Conservation (phyloP, 805 yeast genomes). For the Ogataea ramenticola region DNA sequence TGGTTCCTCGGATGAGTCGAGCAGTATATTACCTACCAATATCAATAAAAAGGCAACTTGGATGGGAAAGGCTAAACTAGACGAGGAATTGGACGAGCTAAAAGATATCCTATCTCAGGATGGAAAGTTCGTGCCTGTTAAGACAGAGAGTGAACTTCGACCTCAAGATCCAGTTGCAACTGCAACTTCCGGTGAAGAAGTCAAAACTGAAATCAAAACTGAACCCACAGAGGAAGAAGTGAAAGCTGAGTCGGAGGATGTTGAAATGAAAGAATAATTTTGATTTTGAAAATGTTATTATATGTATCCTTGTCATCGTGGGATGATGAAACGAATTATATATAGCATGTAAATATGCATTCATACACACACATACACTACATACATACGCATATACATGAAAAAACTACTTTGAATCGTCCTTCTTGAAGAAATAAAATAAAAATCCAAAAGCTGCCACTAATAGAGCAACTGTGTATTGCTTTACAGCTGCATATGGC, state of each 20-base stretch:
- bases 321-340: not conserved
- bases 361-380: no score
- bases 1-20: slow-evolving; percentile 29
- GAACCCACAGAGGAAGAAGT: slow-evolving; percentile 2
- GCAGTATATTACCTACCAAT: slow-evolving; percentile 54
- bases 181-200: no score
- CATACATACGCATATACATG: no score
- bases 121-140: not conserved
- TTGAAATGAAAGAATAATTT: not conserved
- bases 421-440: not conserved
- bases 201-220: not conserved
- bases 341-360: no score
- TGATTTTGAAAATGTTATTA: no score
- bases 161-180: no score
- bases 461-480: not conserved
- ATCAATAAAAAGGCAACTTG: slow-evolving; percentile 66
- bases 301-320: not conserved
- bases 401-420: no score
- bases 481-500: not conserved
- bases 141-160: no score
- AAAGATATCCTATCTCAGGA: slow-evolving; percentile 17
- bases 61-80: slow-evolving; percentile 53
- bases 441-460: not conserved
- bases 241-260: no score
- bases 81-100: slow-evolving; percentile 34